These are phyloP conservation scores for Aureobasidium sp. DNA, from an alignment of 2,329 filamentous ascomycete species.

Conservation along the genomic window DNA sequence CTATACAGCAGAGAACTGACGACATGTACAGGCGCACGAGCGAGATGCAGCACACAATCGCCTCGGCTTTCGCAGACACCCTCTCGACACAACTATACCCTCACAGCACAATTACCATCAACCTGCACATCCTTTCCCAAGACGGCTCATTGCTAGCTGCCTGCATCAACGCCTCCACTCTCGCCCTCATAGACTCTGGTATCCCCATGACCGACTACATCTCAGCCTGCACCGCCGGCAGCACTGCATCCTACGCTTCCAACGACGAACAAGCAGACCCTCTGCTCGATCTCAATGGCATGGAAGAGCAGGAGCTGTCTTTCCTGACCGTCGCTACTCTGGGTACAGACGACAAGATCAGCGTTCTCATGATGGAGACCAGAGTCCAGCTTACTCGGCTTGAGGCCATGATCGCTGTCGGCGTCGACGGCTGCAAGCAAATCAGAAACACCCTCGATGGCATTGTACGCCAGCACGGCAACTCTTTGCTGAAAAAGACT, in stretches of 20 bases:
- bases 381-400: slow-evolving; percentile 72
- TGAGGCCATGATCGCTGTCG: slow-evolving; percentile 89
- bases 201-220: slow-evolving; percentile 94
- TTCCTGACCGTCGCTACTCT: slow-evolving; percentile 79
- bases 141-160: slow-evolving; percentile 87
- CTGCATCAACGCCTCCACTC: slow-evolving; percentile 81
- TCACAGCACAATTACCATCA: slow-evolving; percentile 73
- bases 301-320: slow-evolving; percentile 82
- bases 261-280: slow-evolving; percentile 68
- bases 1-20: neutral
- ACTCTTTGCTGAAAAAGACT: slow-evolving; percentile 46
- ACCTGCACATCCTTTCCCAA: slow-evolving; percentile 78
- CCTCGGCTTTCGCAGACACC: slow-evolving; percentile 65
- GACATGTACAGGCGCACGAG: slow-evolving; percentile 57
- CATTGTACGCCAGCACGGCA: slow-evolving; percentile 65
- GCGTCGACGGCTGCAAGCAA: slow-evolving; percentile 83
- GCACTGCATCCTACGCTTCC: slow-evolving; percentile 55
- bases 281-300: slow-evolving; percentile 66
- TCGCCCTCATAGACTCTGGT: slow-evolving; percentile 89
- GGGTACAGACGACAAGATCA: slow-evolving; percentile 60
- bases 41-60: slow-evolving; percentile 73
- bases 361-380: slow-evolving; percentile 76
- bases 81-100: slow-evolving; percentile 85
- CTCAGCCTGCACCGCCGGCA: slow-evolving; percentile 78
- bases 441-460: slow-evolving; percentile 72